phyloP scores from a whole-genome alignment of 2,329 filamentous ascomycete genomes.

The Fusarium acutatum region DNA sequence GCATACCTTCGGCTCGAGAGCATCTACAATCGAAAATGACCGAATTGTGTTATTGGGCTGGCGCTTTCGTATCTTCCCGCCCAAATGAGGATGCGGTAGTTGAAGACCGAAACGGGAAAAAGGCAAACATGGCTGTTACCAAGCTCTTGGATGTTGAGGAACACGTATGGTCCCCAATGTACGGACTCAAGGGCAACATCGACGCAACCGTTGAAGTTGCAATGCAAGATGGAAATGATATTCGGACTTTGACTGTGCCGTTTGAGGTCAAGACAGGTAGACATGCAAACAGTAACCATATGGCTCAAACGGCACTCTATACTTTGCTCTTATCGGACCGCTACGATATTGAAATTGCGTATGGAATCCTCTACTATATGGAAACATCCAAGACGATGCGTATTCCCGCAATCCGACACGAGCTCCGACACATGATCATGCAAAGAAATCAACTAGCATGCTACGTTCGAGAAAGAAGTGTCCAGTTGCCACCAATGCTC shows the following conservation, averaged over 20 bases:
- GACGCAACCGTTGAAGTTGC: conserved; percentile 94
- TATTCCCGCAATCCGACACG: conserved; percentile 84
- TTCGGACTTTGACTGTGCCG: conserved; percentile 81
- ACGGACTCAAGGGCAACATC: conserved; percentile 96
- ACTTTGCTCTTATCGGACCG: conserved; percentile 91
- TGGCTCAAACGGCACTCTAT: conserved; percentile 94
- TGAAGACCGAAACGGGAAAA: conserved; percentile 80
- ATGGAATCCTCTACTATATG: conserved; percentile 94
- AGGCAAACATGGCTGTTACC: conserved; percentile 83
- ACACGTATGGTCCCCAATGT: conserved; percentile 98
- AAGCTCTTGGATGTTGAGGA: conserved; percentile 97
- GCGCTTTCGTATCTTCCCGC: conserved; percentile 76
- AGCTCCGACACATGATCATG: conserved; percentile 96
- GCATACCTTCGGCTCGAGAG: conserved; percentile 75
- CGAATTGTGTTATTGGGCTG: conserved; percentile 84
- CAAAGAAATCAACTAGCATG: conserved; percentile 90
- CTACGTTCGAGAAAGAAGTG: conserved; percentile 81
- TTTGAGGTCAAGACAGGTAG: conserved; percentile 97
- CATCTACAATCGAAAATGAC: conserved; percentile 85
- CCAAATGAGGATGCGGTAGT: conserved; percentile 77
- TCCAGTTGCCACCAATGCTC: conserved; percentile 85
- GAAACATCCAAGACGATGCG: conserved; percentile 87
- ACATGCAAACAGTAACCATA: conserved; percentile 81
- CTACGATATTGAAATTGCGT: conserved; percentile 91
- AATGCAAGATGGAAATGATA: conserved; percentile 74